phyloP scores from a whole-genome alignment of 495 filamentous ascomycete genomes.

The Penicillium dipodomyicola region DNA sequence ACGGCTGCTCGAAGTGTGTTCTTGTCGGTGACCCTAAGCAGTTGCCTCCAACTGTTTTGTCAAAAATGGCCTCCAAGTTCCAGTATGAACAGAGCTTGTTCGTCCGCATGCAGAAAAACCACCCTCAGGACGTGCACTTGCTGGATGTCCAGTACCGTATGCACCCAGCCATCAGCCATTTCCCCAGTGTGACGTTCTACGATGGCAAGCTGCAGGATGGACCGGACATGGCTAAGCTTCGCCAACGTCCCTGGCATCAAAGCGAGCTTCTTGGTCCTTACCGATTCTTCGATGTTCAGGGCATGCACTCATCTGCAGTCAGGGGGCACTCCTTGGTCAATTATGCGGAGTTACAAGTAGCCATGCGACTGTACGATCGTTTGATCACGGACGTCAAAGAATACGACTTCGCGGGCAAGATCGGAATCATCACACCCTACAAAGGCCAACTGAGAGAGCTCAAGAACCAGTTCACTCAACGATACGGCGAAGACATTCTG shows the following conservation, averaged over 20 bases:
- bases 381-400: constrained; percentile 67
- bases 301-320: constrained; percentile 72
- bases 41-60: constrained; percentile 91
- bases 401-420: constrained; percentile 72
- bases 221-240: constrained; percentile 69
- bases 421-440: constrained; percentile 97
- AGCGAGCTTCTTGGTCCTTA: constrained; percentile 82
- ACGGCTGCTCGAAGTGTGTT: constrained; percentile 94
- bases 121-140: constrained; percentile 85
- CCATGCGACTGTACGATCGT: constrained; percentile 77
- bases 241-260: constrained; percentile 79
- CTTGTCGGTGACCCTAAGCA: constrained; percentile 98
- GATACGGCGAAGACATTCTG: constrained; percentile 72
- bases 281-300: constrained; percentile 95
- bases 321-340: constrained; percentile 90
- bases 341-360: constrained; percentile 76
- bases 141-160: constrained; percentile 97
- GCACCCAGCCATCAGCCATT: constrained; percentile 91
- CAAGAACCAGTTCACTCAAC: constrained; percentile 63
- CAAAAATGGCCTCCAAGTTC: constrained; percentile 85
- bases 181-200: constrained; percentile 90
- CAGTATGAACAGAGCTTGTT: constrained; percentile 98
- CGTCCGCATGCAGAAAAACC: constrained; percentile 93
- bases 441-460: constrained; percentile 87
- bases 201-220: constrained; percentile 84